Evolutionary conservation across 2,329 filamentous ascomycete genomes (phyloP).

Genomic region (Diaporthe caulivora): DNA sequence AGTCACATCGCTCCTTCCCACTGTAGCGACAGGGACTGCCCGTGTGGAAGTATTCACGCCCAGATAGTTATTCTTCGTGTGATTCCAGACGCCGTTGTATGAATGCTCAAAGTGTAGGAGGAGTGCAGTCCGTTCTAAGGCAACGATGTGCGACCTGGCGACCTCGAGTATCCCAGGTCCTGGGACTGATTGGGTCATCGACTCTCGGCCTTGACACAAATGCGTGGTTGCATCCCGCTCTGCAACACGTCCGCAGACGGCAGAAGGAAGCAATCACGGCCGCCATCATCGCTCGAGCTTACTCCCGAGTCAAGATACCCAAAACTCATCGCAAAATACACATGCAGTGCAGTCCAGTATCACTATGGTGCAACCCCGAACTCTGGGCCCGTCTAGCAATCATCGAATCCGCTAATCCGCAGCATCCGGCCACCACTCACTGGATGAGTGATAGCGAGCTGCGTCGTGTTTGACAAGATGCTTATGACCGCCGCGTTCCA

Average conservation of each 20-base stretch:
- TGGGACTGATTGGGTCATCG: neutral
- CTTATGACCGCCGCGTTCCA: neutral
- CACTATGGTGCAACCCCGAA: neutral
- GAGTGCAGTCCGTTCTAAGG: neutral
- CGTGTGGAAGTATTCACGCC: neutral
- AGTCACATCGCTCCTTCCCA: no score
- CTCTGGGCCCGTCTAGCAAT: neutral
- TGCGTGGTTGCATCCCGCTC: neutral
- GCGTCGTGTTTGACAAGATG: neutral
- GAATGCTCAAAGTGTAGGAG: neutral
- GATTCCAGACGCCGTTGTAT: neutral
- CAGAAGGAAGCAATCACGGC: neutral
- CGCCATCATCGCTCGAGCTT: neutral
- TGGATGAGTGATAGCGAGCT: no score
- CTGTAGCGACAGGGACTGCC: no score
- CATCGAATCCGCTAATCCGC: neutral
- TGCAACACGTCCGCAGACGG: neutral
- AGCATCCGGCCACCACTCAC: neutral
- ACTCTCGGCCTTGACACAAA: neutral
- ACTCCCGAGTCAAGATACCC: neutral
- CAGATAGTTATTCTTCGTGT: no score
- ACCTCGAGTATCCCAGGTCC: neutral
- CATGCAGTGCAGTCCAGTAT: neutral
- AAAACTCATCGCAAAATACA: neutral
- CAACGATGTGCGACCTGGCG: neutral